Conservation (phyloP, 345 rosid genomes). For the Camelina neglecta region DNA sequence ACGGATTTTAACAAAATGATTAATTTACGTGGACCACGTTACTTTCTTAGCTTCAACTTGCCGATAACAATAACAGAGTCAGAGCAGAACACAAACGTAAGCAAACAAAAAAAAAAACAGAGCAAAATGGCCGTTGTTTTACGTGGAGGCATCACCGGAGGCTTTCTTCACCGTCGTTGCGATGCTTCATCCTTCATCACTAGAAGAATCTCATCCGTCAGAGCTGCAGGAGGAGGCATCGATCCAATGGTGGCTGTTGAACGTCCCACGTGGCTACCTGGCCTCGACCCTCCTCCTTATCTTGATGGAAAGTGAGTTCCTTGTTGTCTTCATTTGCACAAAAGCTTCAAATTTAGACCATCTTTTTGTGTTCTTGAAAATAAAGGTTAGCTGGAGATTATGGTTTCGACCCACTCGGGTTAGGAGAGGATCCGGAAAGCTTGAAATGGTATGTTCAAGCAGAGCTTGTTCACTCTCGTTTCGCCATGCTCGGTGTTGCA, state of each 20-base stretch:
- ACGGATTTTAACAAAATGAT: neutral
- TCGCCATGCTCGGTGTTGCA: constrained; percentile 93
- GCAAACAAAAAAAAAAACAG: constrained; percentile 1
- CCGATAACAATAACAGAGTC: constrained; percentile 11
- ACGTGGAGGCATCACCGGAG: constrained; percentile 38
- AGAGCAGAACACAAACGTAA: constrained; percentile 3
- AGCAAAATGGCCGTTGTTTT: constrained; percentile 35
- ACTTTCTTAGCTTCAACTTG: neutral
- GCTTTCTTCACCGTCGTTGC: constrained; percentile 3
- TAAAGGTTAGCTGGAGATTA: constrained; percentile 79
- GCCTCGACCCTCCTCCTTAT: constrained; percentile 85
- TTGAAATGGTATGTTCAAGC: constrained; percentile 98
- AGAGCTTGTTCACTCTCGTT: constrained; percentile 88
- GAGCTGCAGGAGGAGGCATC: constrained; percentile 19
- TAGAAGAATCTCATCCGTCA: constrained; percentile 30
- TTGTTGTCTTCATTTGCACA: neutral
- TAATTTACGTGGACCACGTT: constrained; percentile 17
- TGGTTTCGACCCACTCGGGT: constrained; percentile 93
- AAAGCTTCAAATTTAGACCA: neutral
- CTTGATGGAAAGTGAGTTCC: constrained; percentile 82
- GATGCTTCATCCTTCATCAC: constrained; percentile 3
- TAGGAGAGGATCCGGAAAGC: constrained; percentile 89
- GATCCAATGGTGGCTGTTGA: constrained; percentile 51
- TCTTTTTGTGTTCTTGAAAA: neutral
- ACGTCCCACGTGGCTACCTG: constrained; percentile 96